Evolutionary conservation across 2,329 filamentous ascomycete genomes (phyloP), one percentile per base, ranked within the genome.

Genomic region (Diaporthe caulivora): DNA sequence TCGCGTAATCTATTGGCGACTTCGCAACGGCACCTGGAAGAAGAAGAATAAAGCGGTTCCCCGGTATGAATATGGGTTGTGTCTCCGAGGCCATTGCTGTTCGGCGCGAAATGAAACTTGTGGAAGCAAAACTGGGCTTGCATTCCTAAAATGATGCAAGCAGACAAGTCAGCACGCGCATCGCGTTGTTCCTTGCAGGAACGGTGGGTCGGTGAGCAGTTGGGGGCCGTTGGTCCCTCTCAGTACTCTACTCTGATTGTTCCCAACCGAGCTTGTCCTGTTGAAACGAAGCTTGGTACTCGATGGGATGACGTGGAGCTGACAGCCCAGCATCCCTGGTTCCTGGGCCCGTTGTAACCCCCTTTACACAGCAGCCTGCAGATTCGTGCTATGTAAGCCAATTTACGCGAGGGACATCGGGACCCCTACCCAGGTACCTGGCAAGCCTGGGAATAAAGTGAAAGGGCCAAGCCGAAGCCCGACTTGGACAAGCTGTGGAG

Each of bases 31-130:
- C 42, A 37, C 21, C 26, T 31, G 60, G 24, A 51, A 65, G 42
- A 65, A 11, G 60, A 21, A 18, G 57, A 62, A n/a, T 29, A 51
- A 37, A 47, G 60, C 44, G 60, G 42, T 29, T n/a, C 21, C 42
- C 34, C 60, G 42, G 60, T 24, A 42, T 42, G 21, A 65, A 65
- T 26, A 51, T 31, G 62, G 62, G 62, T 37, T 51, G 44, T 34
- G 18, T 26, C 44, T 65, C 62, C 44, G 62, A 13, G 44, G 7
- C 21, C 62, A 65, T 8, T 37, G 21, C 21, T 37, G 62, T 65
- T 34, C 29, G 62, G 62, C 62, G 62, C 62, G 62, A 65, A 29
- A 51, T 65, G 62, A 65, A 65, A 65, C 62, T 51, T 65, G 44
- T 26, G 62, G 44, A 15, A 65, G 51, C n/a, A 65, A 37, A 21